Base-by-base conservation (phyloP, 2,329 filamentous ascomycete species). In the Phialophora chinensis region DNA sequence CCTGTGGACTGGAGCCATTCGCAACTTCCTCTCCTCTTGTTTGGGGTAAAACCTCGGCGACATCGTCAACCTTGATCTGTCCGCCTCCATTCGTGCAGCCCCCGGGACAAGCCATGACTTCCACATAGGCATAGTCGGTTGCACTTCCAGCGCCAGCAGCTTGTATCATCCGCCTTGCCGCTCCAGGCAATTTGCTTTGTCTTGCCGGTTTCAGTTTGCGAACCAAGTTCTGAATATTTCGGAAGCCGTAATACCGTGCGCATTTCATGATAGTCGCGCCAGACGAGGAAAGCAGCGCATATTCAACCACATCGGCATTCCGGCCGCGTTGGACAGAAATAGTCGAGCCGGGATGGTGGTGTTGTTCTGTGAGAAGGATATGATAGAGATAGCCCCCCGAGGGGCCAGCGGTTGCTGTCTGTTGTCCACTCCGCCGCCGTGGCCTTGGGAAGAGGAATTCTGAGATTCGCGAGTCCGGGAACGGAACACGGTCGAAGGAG, bases 41-140 rank as follows among this genome's bases (percentile, higher is more conserved):
- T 58, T 27, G 68, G 57, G 54, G 68, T 33, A 73, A 67, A 17
- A 68, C 72, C 56, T 77, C 75, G 50, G 75, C 72, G 20, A 91
- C 87, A 76, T 98, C 95, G 61, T 92, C 91, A 29, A 92, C 87
- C 75, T 97, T 97, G 76, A 99, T 89, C 81, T 99, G 95, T 0
- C 95, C 95, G 44, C 95, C 95, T 1, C 95, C 95, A 74, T 99
- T 99, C 62, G 95, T 99, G 80, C 95, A 99, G 2, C 95, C 95
- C n/a, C 95, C 95, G 0, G 95, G 95, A 78, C 95, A 99, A 14
- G 95, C 95, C 95, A 99, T 99, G 66, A 99, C 95, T 79, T 99
- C 95, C 31, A 98, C 91, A 78, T 96, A 98, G n/a, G 90, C 86
- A 77, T 93, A 93, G 42, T 97, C 92, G 6, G 86, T 79, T 14